A percentile compares a stretch with the other conserved stretches of the same genome.
These are phyloP conservation scores for Ceratocystis huliohia DNA, from an alignment of 2,329 filamentous ascomycete genomes.

Conservation along the genomic window DNA sequence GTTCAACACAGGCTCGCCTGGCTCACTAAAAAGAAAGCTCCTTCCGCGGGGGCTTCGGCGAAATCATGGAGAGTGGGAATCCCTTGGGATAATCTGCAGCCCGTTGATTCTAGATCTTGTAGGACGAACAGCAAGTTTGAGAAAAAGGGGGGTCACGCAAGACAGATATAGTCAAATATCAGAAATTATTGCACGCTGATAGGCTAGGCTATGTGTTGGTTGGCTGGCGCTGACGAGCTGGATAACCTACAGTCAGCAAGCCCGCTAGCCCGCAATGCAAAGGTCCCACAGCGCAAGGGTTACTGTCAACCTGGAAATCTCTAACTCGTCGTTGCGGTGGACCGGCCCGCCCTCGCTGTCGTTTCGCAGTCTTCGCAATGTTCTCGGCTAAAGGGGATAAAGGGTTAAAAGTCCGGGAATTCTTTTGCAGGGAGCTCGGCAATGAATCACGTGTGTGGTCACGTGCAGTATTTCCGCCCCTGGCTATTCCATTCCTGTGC, in stretches of 20 bases:
- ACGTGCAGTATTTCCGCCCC: not conserved
- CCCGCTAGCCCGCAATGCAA: not conserved
- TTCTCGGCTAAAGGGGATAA: not conserved
- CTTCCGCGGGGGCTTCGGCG: constrained; percentile 4
- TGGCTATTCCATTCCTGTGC: not conserved
- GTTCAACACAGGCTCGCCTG: not conserved
- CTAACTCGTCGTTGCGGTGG: not conserved
- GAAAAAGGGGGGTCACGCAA: not conserved
- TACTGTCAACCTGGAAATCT: not conserved
- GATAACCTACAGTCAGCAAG: too few relatives aligned
- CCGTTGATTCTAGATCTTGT: not conserved
- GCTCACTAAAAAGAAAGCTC: not conserved
- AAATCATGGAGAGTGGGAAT: constrained; percentile 12
- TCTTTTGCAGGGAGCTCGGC: not conserved
- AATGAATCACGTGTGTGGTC: not conserved
- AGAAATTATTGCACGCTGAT: not conserved
- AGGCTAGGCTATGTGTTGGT: not conserved
- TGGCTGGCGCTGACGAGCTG: not conserved
- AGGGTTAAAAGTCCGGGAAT: not conserved
- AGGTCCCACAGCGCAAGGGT: not conserved
- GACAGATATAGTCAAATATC: not conserved
- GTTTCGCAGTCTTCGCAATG: constrained; percentile 3
- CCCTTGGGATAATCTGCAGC: not conserved
- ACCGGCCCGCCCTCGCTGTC: not conserved
- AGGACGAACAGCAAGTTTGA: not conserved